Conservation (phyloP, 1,284 basidiomycete species). For the Trichosporon ovoides region DNA sequence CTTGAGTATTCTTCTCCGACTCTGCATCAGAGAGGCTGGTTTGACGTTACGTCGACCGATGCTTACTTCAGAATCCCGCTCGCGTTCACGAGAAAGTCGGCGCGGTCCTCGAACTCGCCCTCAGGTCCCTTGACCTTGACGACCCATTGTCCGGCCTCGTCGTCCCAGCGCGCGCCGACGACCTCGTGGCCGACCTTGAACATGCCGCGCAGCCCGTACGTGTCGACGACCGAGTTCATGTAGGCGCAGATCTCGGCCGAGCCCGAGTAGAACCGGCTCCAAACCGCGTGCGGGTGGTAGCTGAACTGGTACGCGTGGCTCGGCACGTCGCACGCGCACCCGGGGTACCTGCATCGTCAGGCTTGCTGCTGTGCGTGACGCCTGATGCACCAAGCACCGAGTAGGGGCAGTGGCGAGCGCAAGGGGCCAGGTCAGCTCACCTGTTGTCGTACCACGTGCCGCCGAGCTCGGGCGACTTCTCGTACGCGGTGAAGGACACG, state of each 20-base stretch:
- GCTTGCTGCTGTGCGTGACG: neutral
- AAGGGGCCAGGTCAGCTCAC: no score
- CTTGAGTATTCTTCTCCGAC: no score
- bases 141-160: constrained; percentile 26
- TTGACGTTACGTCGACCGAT: no score
- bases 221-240: constrained; percentile 26
- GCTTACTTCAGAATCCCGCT: constrained; percentile 20
- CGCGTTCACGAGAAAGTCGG: constrained; percentile 37
- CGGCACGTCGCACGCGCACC: constrained; percentile 34
- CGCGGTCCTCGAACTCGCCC: constrained; percentile 22
- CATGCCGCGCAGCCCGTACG: constrained; percentile 26
- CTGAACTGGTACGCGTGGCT: constrained; percentile 31
- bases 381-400: no score
- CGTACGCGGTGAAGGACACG: constrained; percentile 13
- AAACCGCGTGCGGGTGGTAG: constrained; percentile 24
- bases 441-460: constrained; percentile 19
- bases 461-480: constrained; percentile 12
- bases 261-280: constrained; percentile 29
- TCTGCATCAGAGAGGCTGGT: no score
- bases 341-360: constrained; percentile 13
- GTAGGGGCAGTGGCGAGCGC: no score
- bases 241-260: constrained; percentile 32
- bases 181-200: constrained; percentile 33
- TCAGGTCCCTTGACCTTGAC: constrained; percentile 16
- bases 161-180: constrained; percentile 28